These are phyloP conservation scores for Globisporangium cederbergense DNA, from an alignment of 352 stramenopile genomes.

Conservation along the genomic window DNA sequence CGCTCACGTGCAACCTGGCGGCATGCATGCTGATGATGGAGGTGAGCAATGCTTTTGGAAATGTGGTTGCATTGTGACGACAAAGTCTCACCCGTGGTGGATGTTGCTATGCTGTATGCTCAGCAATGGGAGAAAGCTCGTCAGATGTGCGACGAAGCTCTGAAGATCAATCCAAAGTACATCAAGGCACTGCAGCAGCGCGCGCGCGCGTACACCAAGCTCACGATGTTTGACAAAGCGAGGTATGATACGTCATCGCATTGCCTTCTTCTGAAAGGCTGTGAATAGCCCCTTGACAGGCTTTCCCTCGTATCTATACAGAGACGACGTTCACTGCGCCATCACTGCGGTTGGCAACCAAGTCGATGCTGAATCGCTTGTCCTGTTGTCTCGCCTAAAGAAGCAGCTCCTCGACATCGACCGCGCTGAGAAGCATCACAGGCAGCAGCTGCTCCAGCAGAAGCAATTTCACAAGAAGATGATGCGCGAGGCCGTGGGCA, in stretches of 20 bases:
- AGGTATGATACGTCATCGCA: conserved; percentile 26
- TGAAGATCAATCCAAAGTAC: conserved; percentile 40
- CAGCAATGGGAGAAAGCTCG: conserved; percentile 70
- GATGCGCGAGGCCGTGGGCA: conserved; percentile 68
- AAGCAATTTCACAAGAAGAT: conserved; percentile 70
- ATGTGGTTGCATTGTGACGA: background rate
- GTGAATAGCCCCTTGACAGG: background rate
- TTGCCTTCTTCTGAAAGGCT: too few relatives aligned
- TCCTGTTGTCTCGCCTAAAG: conserved; percentile 27
- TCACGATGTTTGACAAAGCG: conserved; percentile 56
- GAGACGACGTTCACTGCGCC: conserved; percentile 34
- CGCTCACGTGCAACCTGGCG: conserved; percentile 74
- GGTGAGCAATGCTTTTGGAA: conserved; percentile 17
- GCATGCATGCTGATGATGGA: conserved; percentile 74
- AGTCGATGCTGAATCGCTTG: background rate
- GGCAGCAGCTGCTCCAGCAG: conserved; percentile 33
- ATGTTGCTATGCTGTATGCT: background rate
- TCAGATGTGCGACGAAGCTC: conserved; percentile 53
- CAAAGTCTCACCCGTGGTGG: too few relatives aligned
- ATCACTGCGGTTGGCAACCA: conserved; percentile 19
- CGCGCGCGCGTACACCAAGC: conserved; percentile 45
- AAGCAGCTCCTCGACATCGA: conserved; percentile 51
- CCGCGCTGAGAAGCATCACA: conserved; percentile 42
- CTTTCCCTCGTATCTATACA: conserved; percentile 15
- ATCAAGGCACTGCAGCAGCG: conserved; percentile 63